Conservation (phyloP, 2,329 filamentous ascomycete species). For the Fusarium sulawesiense region DNA sequence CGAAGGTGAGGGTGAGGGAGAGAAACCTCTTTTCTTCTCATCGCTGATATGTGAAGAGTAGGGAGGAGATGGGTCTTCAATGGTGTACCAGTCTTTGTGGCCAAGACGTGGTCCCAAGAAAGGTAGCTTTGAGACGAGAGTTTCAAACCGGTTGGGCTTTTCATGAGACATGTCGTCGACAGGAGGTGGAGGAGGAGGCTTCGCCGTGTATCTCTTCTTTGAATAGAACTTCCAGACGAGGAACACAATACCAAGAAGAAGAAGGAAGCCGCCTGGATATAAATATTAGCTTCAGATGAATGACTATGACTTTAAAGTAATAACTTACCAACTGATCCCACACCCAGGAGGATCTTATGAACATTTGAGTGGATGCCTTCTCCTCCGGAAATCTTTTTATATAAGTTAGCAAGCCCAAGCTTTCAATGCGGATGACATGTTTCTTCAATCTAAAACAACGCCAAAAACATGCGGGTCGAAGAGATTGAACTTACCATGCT, state of each 20-base stretch:
- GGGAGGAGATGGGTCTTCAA: conserved; percentile 45
- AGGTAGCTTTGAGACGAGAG: conserved; percentile 50
- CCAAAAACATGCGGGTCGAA: background rate
- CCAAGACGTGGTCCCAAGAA: conserved; percentile 51
- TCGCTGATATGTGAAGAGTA: conserved; percentile 17
- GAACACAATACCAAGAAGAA: conserved; percentile 39
- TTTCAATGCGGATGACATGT: background rate
- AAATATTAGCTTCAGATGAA: conserved; percentile 7
- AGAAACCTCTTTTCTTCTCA: conserved; percentile 38
- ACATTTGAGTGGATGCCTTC: conserved; percentile 37
- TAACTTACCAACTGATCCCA: conserved; percentile 42
- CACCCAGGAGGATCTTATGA: conserved; percentile 42
- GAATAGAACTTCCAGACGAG: conserved; percentile 41
- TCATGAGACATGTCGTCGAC: conserved; percentile 38
- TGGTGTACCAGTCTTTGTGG: conserved; percentile 50
- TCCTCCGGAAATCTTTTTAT: conserved; percentile 20
- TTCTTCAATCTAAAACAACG: conserved; percentile 1
- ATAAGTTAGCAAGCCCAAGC: conserved; percentile 17
- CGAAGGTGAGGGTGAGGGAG: conserved; percentile 22
- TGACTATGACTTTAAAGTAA: background rate
- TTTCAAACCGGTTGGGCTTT: conserved; percentile 39
- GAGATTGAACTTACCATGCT: conserved; percentile 34
- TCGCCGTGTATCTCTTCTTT: conserved; percentile 16
- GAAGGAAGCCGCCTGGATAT: conserved; percentile 33
- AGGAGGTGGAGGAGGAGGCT: conserved; percentile 8